These are phyloP conservation scores for Candida maesae DNA, from an alignment of 805 yeast genomes.

Conservation along the genomic window DNA sequence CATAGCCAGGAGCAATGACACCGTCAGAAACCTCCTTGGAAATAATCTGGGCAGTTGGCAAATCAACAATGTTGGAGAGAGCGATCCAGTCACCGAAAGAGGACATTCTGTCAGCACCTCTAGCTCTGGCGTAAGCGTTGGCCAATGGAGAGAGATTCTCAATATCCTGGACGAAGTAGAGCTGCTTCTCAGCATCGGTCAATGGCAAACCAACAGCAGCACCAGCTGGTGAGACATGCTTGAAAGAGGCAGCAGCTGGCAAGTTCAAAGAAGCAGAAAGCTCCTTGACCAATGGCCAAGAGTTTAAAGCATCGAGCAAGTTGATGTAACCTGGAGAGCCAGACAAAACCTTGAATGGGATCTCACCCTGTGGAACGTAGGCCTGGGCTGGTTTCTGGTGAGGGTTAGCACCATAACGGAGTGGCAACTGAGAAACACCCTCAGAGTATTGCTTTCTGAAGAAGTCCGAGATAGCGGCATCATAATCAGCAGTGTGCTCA, in stretches of 20 bases:
- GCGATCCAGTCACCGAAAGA: conserved; percentile 99
- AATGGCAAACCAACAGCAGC: conserved; percentile 96
- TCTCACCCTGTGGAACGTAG: conserved; percentile 75
- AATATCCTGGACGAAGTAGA: conserved; percentile 92
- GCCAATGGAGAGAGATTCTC: conserved; percentile 96
- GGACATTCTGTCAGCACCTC: conserved; percentile 99
- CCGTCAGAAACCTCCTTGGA: conserved; percentile 98
- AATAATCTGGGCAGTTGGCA: conserved; percentile 94
- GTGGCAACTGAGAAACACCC: conserved; percentile 81
- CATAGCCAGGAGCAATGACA: conserved; percentile 96
- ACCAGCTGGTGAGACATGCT: conserved; percentile 99
- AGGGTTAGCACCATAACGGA: conserved; percentile 98
- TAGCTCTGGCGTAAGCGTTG: conserved; percentile 97
- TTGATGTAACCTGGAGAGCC: conserved; percentile 99
- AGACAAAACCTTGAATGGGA: conserved; percentile 89
- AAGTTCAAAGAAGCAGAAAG: conserved; percentile 88
- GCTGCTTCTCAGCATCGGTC: conserved; percentile 85
- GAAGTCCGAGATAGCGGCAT: conserved; percentile 91
- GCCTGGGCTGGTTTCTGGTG: conserved; percentile 99
- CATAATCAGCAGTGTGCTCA: conserved; percentile 98
- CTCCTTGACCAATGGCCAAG: conserved; percentile 99
- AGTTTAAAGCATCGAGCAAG: conserved; percentile 91
- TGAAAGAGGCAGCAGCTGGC: conserved; percentile 98
- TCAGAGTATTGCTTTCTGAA: conserved; percentile 97
- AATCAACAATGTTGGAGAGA: conserved; percentile 91